Percentiles rank a stretch among this genome's conserved stretches.
These are phyloP conservation scores for Coemansia sp. DNA, from an alignment of 192 early-diverging fungal species.

Conservation along the genomic window DNA sequence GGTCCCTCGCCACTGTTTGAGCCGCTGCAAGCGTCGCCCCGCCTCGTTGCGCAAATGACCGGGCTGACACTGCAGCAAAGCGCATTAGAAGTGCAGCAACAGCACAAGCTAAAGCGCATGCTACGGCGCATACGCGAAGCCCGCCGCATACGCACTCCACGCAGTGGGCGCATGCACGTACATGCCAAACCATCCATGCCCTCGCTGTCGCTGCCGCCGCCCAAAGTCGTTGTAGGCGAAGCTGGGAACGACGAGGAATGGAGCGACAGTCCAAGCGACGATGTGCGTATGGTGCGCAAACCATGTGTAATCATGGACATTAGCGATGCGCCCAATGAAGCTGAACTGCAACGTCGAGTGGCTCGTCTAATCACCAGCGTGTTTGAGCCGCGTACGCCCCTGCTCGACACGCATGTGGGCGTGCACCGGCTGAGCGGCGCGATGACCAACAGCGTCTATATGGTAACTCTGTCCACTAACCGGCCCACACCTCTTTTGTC, in stretches of 20 bases:
- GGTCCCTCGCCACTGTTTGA: constrained; percentile 42
- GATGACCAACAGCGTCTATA: constrained; percentile 66
- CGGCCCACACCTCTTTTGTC: constrained; percentile 10
- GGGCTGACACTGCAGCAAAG: constrained; percentile 43
- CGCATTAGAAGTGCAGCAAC: constrained; percentile 45
- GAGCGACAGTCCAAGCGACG: constrained; percentile 12
- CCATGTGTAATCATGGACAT: constrained; percentile 46
- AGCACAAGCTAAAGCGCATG: constrained; percentile 48
- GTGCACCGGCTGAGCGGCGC: constrained; percentile 65
- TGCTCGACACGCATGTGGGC: constrained; percentile 22
- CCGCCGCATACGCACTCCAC: constrained; percentile 1
- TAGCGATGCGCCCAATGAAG: constrained; percentile 19
- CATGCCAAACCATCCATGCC: constrained; percentile 6
- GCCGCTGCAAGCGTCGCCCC: constrained; percentile 39
- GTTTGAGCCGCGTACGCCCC: constrained; percentile 21
- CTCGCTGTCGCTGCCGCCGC: constrained; percentile 12
- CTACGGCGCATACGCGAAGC: constrained; percentile 36
- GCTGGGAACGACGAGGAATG: constrained; percentile 14
- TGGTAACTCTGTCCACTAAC: constrained; percentile 19
- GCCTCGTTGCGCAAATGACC: constrained; percentile 48
- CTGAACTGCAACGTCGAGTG: constrained; percentile 21
- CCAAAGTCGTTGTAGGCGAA: neutral
- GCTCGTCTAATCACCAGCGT: constrained; percentile 35
- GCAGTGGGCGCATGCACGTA: neutral
- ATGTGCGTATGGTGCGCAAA: constrained; percentile 17